Base-by-base conservation (phyloP, 768 basidiomycete genomes). In the Mycena kentingensis region DNA sequence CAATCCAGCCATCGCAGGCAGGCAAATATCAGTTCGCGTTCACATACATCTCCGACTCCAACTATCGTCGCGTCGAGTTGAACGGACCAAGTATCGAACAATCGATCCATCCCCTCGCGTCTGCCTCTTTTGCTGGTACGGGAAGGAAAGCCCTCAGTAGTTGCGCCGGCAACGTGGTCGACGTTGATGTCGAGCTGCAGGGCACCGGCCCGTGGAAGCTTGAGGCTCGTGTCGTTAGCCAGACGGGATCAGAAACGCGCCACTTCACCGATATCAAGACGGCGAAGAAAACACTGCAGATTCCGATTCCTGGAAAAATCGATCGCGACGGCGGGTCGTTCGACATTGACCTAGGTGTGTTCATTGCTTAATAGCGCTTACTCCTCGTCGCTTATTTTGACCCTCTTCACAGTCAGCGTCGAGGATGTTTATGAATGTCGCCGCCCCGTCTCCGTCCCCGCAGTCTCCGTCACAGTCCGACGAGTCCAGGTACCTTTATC, bases 141-240 rank as follows among this genome's bases (percentile, higher is more conserved):
- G 70, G 77, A 34, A 85, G 77, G 65, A 76, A 75, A 55, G 76
- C 70, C 34, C 77, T 89, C 54, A 89, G 77, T 66, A 93, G 84
- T 51, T 98, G 95, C 65, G 86, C 86, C 19, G 93, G 92, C 1
- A 80, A 80, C 59, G 71, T 72, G 4, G 85, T 97, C 2, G 79
- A 85, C 38, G 78, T 95, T 26, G 87, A 89, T 53, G 82, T 98
- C 19, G 87, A 92, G 38, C 81, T 98, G 13, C 46, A 94, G 88
- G 97, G 97, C 43, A 89, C 85, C 4, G 83, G 90, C 4, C 96
- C 97, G 2, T 96, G 95, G 89, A 90, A 82, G 61, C 65, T 98
- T 25, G 88, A 90, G 41, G 73, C 95, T 21, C 88, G 93, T 61
- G 73, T 93, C 12, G 87, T 90, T 32, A 88, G 89, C 5, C 84